phyloP scores from a whole-genome alignment of 2,329 filamentous ascomycete genomes.

The Aspergillus jensenii region DNA sequence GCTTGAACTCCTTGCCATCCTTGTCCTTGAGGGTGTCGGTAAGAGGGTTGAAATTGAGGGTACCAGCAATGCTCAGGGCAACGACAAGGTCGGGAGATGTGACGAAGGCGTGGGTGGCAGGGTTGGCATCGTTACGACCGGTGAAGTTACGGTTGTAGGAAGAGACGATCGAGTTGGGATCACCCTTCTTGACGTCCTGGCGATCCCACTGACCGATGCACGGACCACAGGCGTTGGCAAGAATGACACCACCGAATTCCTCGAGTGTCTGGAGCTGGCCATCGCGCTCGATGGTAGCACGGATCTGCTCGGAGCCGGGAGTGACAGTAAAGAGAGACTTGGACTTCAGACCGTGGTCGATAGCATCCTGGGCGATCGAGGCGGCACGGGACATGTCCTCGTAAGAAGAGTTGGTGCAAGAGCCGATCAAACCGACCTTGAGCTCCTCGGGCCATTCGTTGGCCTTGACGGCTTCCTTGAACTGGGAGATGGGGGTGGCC shows the following conservation, averaged over 20 bases:
- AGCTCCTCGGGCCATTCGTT: constrained; percentile 97
- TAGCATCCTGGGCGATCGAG: constrained; percentile 85
- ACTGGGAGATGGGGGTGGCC: constrained; percentile 96
- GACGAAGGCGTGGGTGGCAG: constrained; percentile 90
- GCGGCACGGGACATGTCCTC: constrained; percentile 93
- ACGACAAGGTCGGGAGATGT: constrained; percentile 88
- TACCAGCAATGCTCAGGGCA: constrained; percentile 79
- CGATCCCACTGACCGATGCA: constrained; percentile 97
- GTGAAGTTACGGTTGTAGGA: constrained; percentile 99
- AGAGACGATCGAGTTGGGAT: constrained; percentile 93
- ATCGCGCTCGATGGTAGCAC: constrained; percentile 86
- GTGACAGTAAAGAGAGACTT: constrained; percentile 94
- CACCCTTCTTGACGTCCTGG: constrained; percentile 88
- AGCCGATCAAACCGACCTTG: constrained; percentile 95
- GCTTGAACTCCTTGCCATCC: constrained; percentile 93
- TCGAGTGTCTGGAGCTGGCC: constrained; percentile 93
- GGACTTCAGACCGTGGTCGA: constrained; percentile 89
- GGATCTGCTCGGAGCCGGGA: constrained; percentile 94
- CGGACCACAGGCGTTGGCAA: constrained; percentile 92
- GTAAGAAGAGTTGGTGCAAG: constrained; percentile 91
- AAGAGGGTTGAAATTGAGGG: constrained; percentile 90
- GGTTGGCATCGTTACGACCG: constrained; percentile 94
- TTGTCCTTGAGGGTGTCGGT: constrained; percentile 91
- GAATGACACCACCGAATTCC: constrained; percentile 90
- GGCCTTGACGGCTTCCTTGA: constrained; percentile 87